phyloP scores from a whole-genome alignment of 768 basidiomycete genomes.

The Leccinum rimulosum region DNA sequence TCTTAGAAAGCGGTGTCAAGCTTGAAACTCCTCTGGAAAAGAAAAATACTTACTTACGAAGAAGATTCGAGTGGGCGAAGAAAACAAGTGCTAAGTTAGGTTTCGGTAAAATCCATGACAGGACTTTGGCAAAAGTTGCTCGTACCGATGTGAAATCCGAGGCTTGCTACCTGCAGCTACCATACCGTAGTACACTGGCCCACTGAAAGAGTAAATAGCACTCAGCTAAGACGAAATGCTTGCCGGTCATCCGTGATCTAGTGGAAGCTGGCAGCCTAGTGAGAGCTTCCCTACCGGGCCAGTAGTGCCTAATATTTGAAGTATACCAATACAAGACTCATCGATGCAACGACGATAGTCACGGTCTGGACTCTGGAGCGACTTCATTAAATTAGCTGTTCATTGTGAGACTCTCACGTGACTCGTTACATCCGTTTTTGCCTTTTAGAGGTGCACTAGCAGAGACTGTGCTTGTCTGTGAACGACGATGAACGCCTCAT shows the following conservation, averaged over 20 bases:
- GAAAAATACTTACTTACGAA: neutral
- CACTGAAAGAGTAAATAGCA: neutral
- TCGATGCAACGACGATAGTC: neutral
- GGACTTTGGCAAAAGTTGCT: neutral
- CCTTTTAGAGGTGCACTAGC: neutral
- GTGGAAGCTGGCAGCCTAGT: neutral
- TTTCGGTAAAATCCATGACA: neutral
- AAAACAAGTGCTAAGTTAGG: neutral
- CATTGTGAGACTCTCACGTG: neutral
- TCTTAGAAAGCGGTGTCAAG: neutral
- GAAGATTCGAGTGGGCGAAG: neutral
- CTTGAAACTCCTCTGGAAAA: neutral
- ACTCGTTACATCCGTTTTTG: neutral
- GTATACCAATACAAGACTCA: neutral
- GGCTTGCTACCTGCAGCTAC: neutral
- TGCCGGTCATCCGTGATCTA: neutral
- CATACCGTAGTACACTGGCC: neutral
- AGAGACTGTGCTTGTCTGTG: neutral
- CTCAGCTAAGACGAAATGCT: neutral
- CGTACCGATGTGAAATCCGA: neutral
- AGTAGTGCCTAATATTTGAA: neutral
- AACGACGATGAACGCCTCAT: conserved; percentile 44
- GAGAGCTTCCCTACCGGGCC: too few relatives aligned
- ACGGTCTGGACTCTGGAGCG: too few relatives aligned
- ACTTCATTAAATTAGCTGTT: too few relatives aligned